Evolutionary conservation across 2,329 filamentous ascomycete genomes (phyloP).

Genomic region (Aschersonia sp.): DNA sequence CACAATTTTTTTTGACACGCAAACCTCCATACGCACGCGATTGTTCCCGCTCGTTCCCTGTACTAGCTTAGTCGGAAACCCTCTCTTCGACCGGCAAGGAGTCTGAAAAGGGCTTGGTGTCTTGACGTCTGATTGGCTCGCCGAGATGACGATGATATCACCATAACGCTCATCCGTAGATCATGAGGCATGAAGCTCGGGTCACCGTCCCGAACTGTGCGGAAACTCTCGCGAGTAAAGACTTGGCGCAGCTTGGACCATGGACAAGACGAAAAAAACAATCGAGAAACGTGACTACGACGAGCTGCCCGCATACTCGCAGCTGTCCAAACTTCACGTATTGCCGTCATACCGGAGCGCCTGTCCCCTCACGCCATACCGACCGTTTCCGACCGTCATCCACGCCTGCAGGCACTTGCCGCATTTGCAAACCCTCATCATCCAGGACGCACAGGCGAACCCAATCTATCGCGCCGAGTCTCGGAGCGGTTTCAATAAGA

Average conservation of each 20-base stretch:
- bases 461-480: neutral
- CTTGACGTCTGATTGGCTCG: neutral
- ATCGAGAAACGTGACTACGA: neutral
- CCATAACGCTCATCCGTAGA: neutral
- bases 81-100: neutral
- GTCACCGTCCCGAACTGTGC: neutral
- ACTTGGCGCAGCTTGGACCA: neutral
- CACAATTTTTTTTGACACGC: too few relatives aligned
- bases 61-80: neutral
- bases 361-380: slow-evolving; percentile 1
- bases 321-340: neutral
- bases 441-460: neutral
- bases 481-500: neutral
- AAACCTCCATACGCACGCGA: too few relatives aligned
- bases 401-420: neutral
- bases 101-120: neutral
- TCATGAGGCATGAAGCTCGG: neutral
- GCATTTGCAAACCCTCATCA: neutral
- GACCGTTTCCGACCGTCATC: neutral
- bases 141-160: neutral
- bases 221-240: neutral
- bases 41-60: too few relatives aligned
- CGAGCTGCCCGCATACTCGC: neutral
- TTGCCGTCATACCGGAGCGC: slow-evolving; percentile 1
- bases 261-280: neutral